phyloP scores from a whole-genome alignment of 306 rosid species.

The Hippophae gyantsensis region DNA sequence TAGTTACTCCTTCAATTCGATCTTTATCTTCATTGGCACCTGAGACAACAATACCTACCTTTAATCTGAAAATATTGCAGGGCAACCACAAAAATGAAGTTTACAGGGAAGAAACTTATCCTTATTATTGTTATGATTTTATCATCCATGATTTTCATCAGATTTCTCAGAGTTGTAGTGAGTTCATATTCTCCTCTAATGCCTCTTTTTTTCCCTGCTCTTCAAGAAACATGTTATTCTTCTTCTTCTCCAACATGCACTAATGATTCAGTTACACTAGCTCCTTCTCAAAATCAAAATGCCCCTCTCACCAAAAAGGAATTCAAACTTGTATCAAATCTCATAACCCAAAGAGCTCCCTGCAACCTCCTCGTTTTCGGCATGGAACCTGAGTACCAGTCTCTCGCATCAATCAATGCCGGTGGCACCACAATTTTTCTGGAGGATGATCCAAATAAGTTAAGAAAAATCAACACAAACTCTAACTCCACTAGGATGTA shows the following conservation, averaged over 20 bases:
- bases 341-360: constrained; percentile 55
- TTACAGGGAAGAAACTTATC: constrained; percentile 51
- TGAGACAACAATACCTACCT: constrained; percentile 24
- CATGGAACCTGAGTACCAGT: constrained; percentile 49
- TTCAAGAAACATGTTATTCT: constrained; percentile 21
- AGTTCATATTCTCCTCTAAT: constrained; percentile 34
- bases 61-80: constrained; percentile 21
- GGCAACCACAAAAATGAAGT: constrained; percentile 43
- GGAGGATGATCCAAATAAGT: constrained; percentile 41
- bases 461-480: constrained; percentile 24
- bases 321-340: constrained; percentile 43
- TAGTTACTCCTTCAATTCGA: constrained; percentile 30
- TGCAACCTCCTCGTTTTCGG: constrained; percentile 91
- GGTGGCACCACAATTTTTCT: constrained; percentile 72
- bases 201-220: constrained; percentile 21
- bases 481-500: constrained; percentile 41
- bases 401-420: constrained; percentile 54
- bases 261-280: constrained; percentile 19
- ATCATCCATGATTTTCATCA: constrained; percentile 40
- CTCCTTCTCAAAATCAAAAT: constrained; percentile 22
- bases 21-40: constrained; percentile 33
- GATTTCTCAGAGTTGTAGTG: constrained; percentile 51
- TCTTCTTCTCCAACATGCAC: constrained; percentile 14
- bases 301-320: constrained; percentile 46
- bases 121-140: constrained; percentile 58